A percentile compares a stretch with the other conserved stretches of the same genome.
phyloP scores from a whole-genome alignment of 1,284 basidiomycete genomes.

The Coniferiporia sulphurascens region DNA sequence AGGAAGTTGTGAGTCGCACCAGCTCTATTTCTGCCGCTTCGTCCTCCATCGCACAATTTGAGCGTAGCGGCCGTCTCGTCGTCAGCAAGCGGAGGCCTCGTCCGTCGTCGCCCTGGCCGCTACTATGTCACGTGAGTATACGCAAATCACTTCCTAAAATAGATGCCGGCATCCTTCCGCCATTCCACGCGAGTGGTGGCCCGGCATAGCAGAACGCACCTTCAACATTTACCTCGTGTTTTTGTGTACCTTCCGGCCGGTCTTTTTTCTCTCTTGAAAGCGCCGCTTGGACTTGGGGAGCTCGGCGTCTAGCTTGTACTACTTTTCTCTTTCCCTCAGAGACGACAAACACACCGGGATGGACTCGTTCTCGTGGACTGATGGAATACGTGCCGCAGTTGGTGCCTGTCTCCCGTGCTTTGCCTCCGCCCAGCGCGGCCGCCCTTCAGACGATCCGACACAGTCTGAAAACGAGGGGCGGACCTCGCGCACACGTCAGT shows the following conservation, averaged over 20 bases:
- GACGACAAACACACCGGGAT: conserved; percentile 26
- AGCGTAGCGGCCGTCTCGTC: neutral
- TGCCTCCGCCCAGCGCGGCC: conserved; percentile 16
- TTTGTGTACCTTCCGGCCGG: neutral
- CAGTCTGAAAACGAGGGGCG: conserved; percentile 23
- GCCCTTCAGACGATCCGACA: conserved; percentile 4
- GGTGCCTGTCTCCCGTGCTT: conserved; percentile 59
- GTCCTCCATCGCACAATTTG: conserved; percentile 47
- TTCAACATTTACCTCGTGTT: neutral
- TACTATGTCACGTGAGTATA: neutral
- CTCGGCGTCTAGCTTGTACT: neutral
- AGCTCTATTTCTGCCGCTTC: conserved; percentile 75
- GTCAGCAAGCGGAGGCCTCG: too few species aligned
- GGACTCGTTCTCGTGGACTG: conserved; percentile 57
- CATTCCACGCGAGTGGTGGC: neutral
- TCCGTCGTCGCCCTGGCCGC: neutral
- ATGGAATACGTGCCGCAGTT: conserved; percentile 50
- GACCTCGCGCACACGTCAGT: conserved; percentile 35
- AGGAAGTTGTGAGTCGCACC: conserved; percentile 30
- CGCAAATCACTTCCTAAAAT: neutral
- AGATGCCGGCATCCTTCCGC: neutral
- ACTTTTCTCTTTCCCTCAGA: neutral
- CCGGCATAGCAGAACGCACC: neutral
- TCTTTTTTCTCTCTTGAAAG: neutral
- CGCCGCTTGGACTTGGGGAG: neutral